Base-by-base conservation (phyloP, 1,139 yeast species). In the Hyphopichia pseudoburtonii region DNA sequence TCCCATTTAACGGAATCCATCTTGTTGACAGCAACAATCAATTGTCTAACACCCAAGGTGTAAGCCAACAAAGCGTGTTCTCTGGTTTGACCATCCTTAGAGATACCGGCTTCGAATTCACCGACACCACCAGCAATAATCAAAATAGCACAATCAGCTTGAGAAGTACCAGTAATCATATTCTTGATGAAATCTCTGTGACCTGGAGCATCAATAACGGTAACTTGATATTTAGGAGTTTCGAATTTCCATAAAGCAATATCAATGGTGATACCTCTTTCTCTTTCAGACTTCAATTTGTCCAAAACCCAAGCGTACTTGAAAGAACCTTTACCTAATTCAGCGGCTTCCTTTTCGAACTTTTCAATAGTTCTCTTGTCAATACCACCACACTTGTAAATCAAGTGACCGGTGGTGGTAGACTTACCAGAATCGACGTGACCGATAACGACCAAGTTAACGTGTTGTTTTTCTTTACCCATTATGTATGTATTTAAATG, bases 381-480 rank as follows among this genome's bases (percentile, higher is more conserved):
- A 60, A 83, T 83, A 82, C 89, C 83, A 76, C 83, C 83, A 75
- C 77, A 67, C 92, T 90, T 90, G 95, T 74, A 90, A 71, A 90
- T 90, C 79, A 90, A 86, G 84, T 89, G 96, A 76, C 96, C 97
- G 70, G 97, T 89, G 75, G 96, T 87, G 70, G 96, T 88, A 56
- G 96, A 88, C 78, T 88, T 88, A 80, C 95, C 95, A 61, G 96
- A 88, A 79, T 88, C 96, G 96, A 88, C 96, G 94, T 89, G 97
- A 76, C 97, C 97, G 74, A 90, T 90, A 72, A 90, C 97, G 76
- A 90, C 97, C 78, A 90, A 92, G 95, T 90, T 90, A 77, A 90
- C 86, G 87, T 90, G 97, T 76, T 80, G 68, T 86, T 88, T 88
- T 69, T 84, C 96, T 76, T 87, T 87, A 82, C 96, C 92, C 90